A percentile compares a stretch with the other conserved stretches of the same genome.
These are phyloP conservation scores for Trametes hirsuta DNA, from an alignment of 1,284 basidiomycete genomes.

Conservation along the genomic window DNA sequence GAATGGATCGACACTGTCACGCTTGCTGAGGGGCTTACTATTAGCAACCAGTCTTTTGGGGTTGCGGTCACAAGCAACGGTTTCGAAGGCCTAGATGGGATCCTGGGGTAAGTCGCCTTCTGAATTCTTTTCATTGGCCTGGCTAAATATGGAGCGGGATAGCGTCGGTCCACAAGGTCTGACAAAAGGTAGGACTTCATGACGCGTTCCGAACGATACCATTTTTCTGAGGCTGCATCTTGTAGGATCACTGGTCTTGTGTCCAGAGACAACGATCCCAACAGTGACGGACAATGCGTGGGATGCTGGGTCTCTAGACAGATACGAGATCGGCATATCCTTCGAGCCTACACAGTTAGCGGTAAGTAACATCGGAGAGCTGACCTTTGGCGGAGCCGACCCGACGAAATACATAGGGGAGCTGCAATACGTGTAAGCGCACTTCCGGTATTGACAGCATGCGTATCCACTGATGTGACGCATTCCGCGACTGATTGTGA, in stretches of 20 bases:
- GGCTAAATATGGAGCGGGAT: neutral
- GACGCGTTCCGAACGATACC: neutral
- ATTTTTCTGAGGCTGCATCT: neutral
- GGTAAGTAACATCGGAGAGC: slow-evolving; percentile 31
- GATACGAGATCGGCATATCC: slow-evolving; percentile 48
- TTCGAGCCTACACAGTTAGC: slow-evolving; percentile 44
- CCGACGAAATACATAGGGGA: slow-evolving; percentile 48
- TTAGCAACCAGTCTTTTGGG: slow-evolving; percentile 51
- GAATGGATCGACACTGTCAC: slow-evolving; percentile 34
- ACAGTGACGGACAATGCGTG: slow-evolving; percentile 51
- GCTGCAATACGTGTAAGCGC: slow-evolving; percentile 48
- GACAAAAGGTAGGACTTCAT: slow-evolving; percentile 34
- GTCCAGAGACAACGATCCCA: slow-evolving; percentile 38
- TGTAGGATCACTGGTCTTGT: slow-evolving; percentile 37
- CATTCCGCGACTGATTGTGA: slow-evolving; percentile 17
- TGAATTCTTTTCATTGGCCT: neutral
- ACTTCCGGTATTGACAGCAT: neutral
- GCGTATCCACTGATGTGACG: slow-evolving; percentile 33
- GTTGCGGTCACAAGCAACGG: slow-evolving; percentile 45
- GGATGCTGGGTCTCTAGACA: slow-evolving; percentile 25
- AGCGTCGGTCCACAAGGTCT: slow-evolving; percentile 53
- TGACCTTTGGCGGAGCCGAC: slow-evolving; percentile 52
- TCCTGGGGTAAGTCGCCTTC: slow-evolving; percentile 41
- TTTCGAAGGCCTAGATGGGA: slow-evolving; percentile 48
- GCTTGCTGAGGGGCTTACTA: slow-evolving; percentile 23